These are phyloP conservation scores for Phytophthora agathidicida DNA, from an alignment of 352 stramenopile genomes.

Conservation along the genomic window DNA sequence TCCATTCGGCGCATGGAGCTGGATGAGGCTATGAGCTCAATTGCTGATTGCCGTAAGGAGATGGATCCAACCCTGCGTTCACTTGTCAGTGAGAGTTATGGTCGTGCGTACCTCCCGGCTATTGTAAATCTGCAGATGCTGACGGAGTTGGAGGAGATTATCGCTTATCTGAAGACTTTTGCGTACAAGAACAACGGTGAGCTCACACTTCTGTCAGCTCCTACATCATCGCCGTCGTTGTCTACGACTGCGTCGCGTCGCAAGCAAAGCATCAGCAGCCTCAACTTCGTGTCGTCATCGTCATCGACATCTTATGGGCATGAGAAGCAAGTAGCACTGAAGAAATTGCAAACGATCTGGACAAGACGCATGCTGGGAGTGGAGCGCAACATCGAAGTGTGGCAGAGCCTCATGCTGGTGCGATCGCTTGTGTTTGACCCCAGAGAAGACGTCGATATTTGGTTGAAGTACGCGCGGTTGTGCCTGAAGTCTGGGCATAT, in stretches of 20 bases:
- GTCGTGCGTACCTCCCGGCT: conserved; percentile 94
- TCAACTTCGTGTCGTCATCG: conserved; percentile 81
- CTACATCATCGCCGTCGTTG: conserved; percentile 32
- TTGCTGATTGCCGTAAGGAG: conserved; percentile 93
- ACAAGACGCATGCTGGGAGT: conserved; percentile 94
- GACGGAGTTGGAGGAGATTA: conserved; percentile 94
- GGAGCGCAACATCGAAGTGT: conserved; percentile 92
- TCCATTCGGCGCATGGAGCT: conserved; percentile 96
- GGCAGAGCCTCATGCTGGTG: conserved; percentile 96
- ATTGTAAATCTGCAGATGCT: conserved; percentile 98
- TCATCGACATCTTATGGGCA: conserved; percentile 76
- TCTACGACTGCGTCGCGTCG: conserved; percentile 42
- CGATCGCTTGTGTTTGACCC: conserved; percentile 92
- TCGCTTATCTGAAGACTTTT: conserved; percentile 84
- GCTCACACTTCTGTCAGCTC: conserved; percentile 66
- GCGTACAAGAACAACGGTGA: conserved; percentile 83
- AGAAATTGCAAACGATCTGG: conserved; percentile 85
- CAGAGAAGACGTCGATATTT: conserved; percentile 92
- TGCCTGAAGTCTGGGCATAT: conserved; percentile 92
- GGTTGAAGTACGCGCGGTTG: conserved; percentile 94
- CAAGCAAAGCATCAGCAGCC: conserved; percentile 81
- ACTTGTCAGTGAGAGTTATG: conserved; percentile 98
- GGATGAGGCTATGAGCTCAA: conserved; percentile 90
- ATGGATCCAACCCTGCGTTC: conserved; percentile 97
- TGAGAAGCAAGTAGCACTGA: conserved; percentile 72